phyloP scores from a whole-genome alignment of 2,329 filamentous ascomycete species.

The Cladosporium phlei region DNA sequence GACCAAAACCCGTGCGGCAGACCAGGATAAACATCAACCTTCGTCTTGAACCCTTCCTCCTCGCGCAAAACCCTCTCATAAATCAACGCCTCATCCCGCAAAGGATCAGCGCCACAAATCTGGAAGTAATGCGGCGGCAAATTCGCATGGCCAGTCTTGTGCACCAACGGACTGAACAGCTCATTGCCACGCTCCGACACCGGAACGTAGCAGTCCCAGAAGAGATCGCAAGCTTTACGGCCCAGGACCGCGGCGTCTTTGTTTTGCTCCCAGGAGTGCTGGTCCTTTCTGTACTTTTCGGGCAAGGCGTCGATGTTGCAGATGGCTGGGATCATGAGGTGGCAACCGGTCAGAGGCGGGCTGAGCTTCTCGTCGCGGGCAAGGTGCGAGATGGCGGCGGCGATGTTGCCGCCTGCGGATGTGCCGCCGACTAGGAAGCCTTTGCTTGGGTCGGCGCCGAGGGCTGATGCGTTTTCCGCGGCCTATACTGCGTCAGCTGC shows the following conservation, averaged over 20 bases:
- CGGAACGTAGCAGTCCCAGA: conserved; percentile 13
- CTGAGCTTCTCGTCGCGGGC: conserved; percentile 38
- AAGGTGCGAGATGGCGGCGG: conserved; percentile 43
- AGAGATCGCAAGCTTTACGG: conserved; percentile 21
- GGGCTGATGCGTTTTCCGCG: conserved; percentile 22
- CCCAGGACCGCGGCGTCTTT: conserved; percentile 30
- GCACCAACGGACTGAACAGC: conserved; percentile 28
- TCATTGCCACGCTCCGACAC: not conserved
- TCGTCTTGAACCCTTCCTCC: conserved; percentile 38
- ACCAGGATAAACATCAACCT: conserved; percentile 39
- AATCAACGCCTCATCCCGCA: conserved; percentile 47
- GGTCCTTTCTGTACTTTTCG: conserved; percentile 33
- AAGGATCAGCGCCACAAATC: conserved; percentile 46
- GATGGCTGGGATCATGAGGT: conserved; percentile 45
- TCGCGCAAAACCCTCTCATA: conserved; percentile 41
- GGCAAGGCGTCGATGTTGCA: conserved; percentile 40
- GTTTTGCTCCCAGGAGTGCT: conserved; percentile 42
- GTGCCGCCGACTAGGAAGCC: conserved; percentile 50
- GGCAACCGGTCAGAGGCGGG: conserved; percentile 43
- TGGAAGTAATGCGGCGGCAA: conserved; percentile 45
- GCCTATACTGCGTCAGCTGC: conserved; percentile 18
- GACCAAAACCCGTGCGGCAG: conserved; percentile 42
- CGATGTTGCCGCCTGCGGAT: conserved; percentile 50
- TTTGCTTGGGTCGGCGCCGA: conserved; percentile 37
- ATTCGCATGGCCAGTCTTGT: conserved; percentile 32